Evolutionary conservation across 2,329 filamentous ascomycete genomes (phyloP).

Genomic region (Clathrospora elynae): DNA sequence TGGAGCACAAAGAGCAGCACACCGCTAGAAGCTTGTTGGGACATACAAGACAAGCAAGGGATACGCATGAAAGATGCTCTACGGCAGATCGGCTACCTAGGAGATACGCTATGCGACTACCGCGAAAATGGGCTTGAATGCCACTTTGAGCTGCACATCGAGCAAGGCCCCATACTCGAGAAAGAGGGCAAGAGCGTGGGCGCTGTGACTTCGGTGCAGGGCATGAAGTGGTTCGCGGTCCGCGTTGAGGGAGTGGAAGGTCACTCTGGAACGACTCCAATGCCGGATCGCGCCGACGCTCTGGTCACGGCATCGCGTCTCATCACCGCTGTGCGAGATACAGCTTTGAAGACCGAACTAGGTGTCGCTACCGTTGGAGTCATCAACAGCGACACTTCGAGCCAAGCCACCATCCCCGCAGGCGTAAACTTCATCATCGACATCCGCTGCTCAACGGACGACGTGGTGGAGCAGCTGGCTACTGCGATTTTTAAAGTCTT

Average conservation of each 20-base stretch:
- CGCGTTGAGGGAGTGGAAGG: conserved; percentile 41
- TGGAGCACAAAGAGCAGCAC: conserved; percentile 64
- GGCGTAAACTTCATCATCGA: conserved; percentile 39
- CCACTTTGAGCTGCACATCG: conserved; percentile 82
- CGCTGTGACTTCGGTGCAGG: conserved; percentile 72
- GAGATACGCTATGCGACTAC: conserved; percentile 58
- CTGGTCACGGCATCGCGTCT: conserved; percentile 36
- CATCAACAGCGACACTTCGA: conserved; percentile 35
- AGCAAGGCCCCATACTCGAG: conserved; percentile 77
- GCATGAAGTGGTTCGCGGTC: conserved; percentile 67
- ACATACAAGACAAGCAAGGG: conserved; percentile 55
- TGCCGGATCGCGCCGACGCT: conserved; percentile 59
- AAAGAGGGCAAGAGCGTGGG: conserved; percentile 64
- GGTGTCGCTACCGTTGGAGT: conserved; percentile 40
- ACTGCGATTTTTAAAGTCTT: conserved; percentile 27
- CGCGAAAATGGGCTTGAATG: conserved; percentile 67
- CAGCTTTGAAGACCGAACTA: conserved; percentile 22
- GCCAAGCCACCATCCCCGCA: conserved; percentile 37
- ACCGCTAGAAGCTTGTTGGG: conserved; percentile 34
- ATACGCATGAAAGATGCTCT: conserved; percentile 53
- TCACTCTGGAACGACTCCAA: conserved; percentile 68
- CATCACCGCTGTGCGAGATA: conserved; percentile 33
- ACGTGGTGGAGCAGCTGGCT: conserved; percentile 32
- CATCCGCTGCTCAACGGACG: conserved; percentile 35
- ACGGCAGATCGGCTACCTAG: conserved; percentile 40